phyloP scores from a whole-genome alignment of 2,329 filamentous ascomycete species.

The Didymella exigua region DNA sequence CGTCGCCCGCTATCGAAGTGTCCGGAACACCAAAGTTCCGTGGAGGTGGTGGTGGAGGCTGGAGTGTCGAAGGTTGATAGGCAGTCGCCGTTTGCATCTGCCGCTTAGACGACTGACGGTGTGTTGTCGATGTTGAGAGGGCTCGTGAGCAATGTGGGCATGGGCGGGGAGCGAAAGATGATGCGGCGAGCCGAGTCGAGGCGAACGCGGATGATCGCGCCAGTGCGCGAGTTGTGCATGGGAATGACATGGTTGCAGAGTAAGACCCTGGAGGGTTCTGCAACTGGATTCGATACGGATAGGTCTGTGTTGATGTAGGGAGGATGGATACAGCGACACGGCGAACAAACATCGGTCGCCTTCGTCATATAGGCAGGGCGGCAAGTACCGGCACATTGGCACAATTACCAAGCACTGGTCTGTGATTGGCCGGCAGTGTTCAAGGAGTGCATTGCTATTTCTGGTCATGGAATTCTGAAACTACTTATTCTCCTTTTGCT shows the following conservation, averaged over 20 bases:
- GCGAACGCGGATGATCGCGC: constrained; percentile 31
- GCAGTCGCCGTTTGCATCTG: constrained; percentile 68
- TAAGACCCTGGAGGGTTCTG: constrained; percentile 1
- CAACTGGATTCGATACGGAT: background rate
- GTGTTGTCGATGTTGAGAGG: constrained; percentile 50
- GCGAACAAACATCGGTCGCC: constrained; percentile 8
- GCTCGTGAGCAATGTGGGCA: constrained; percentile 55
- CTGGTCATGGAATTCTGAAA: background rate
- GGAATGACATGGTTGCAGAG: constrained; percentile 40
- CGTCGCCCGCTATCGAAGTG: constrained; percentile 63
- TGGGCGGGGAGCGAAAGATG: constrained; percentile 29
- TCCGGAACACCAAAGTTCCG: constrained; percentile 64
- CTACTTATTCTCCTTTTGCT: background rate
- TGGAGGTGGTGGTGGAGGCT: constrained; percentile 62
- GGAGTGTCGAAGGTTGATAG: constrained; percentile 66
- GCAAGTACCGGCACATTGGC: constrained; percentile 22
- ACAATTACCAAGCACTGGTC: constrained; percentile 25
- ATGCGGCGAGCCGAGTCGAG: constrained; percentile 35
- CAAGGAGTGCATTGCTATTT: background rate
- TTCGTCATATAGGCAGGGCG: constrained; percentile 33
- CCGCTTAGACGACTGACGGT: constrained; percentile 44
- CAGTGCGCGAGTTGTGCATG: constrained; percentile 32
- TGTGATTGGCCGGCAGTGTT: constrained; percentile 20
- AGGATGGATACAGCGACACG: background rate
- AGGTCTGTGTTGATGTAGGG: constrained; percentile 10